Conservation (phyloP, 306 rosid genomes). For the Gastrolobium villosum region DNA sequence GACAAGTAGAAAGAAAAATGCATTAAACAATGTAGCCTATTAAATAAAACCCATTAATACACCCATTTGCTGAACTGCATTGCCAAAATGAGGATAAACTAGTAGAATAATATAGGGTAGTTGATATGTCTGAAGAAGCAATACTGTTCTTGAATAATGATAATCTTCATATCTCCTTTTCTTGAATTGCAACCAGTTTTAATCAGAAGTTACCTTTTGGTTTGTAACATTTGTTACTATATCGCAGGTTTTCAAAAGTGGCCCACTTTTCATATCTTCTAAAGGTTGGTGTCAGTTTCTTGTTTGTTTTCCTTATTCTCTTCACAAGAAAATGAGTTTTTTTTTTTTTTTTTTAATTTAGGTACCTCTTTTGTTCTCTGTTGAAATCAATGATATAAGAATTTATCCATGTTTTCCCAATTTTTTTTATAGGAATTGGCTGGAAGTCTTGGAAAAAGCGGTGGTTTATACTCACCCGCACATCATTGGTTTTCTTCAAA, state of each 20-base stretch:
- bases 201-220: constrained; percentile 15
- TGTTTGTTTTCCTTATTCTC: constrained; percentile 21
- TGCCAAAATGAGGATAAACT: background rate
- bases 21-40: background rate
- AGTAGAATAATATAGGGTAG: background rate
- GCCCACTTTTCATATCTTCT: constrained; percentile 98
- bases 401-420: constrained; percentile 37
- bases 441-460: constrained; percentile 99
- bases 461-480: constrained; percentile 96
- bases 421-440: constrained; percentile 85
- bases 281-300: constrained; percentile 70
- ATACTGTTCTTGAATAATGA: constrained; percentile 1
- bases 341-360: constrained; percentile 15
- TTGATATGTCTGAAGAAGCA: constrained; percentile 13
- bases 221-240: constrained; percentile 55
- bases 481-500: constrained; percentile 96
- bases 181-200: constrained; percentile 11
- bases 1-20: constrained; percentile 6
- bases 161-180: background rate
- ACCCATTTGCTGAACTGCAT: constrained; percentile 1
- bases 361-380: constrained; percentile 35
- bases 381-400: constrained; percentile 10
- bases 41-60: background rate
- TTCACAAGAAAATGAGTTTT: background rate
- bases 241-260: constrained; percentile 97